A percentile compares a stretch with the other conserved stretches of the same genome.
phyloP scores from a whole-genome alignment of 163 green algal genomes.

The Scenedesmus sp. region DNA sequence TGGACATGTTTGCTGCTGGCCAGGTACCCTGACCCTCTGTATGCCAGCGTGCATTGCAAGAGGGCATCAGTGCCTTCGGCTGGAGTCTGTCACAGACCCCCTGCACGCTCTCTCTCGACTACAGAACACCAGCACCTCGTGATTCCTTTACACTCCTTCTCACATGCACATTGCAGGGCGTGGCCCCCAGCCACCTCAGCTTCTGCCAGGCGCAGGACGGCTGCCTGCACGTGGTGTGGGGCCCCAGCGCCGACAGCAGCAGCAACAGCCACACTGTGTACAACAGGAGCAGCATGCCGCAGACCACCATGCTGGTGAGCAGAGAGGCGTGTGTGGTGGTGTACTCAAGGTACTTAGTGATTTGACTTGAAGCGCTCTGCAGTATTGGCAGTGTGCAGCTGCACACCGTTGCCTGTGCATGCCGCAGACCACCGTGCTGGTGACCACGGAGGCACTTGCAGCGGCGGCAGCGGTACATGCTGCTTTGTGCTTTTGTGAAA shows the following conservation, averaged over 20 bases:
- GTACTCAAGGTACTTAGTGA: not conserved
- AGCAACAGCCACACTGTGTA: constrained; percentile 23
- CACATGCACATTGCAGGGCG: not conserved
- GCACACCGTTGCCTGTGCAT: too few species aligned
- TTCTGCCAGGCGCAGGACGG: constrained; percentile 40
- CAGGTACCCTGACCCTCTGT: not conserved
- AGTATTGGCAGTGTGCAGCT: too few species aligned
- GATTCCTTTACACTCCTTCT: not conserved
- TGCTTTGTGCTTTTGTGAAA: too few species aligned
- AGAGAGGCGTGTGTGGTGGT: too few species aligned
- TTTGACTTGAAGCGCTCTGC: too few species aligned
- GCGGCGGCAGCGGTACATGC: too few species aligned
- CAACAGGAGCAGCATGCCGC: constrained; percentile 9
- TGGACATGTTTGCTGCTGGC: not conserved
- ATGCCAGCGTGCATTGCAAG: not conserved
- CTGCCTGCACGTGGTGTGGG: constrained; percentile 24
- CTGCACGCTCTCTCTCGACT: too few species aligned
- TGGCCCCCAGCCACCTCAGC: not conserved
- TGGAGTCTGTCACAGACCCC: not conserved
- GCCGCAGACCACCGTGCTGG: too few species aligned
- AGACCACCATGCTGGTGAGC: constrained; percentile 26
- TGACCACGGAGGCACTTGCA: too few species aligned
- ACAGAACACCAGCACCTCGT: not conserved
- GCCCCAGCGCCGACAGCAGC: constrained; percentile 17
- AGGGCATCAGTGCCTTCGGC: not conserved